Evolutionary conservation across 768 basidiomycete species (phyloP).

Genomic region (Hygrophoropsis aurantiaca): DNA sequence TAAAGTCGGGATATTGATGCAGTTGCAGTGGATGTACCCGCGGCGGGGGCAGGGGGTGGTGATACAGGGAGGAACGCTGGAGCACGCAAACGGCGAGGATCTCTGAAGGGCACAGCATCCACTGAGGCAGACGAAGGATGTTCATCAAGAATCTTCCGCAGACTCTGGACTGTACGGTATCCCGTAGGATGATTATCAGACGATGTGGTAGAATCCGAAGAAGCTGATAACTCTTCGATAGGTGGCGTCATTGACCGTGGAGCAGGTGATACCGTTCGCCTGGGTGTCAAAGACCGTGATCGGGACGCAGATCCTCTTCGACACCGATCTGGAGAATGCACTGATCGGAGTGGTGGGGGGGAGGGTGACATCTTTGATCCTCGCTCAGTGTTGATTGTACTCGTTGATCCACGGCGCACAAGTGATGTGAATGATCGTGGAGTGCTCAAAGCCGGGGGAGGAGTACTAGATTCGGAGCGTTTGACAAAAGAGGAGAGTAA

Average conservation of each 20-base stretch:
- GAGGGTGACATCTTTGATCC: constrained; percentile 11
- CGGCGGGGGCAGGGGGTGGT: constrained; percentile 49
- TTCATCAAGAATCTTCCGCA: constrained; percentile 70
- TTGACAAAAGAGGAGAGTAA: constrained; percentile 60
- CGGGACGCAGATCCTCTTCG: constrained; percentile 9
- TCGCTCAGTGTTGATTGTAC: constrained; percentile 28
- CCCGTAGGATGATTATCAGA: constrained; percentile 49
- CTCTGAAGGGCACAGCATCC: constrained; percentile 13
- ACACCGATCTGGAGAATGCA: constrained; percentile 13
- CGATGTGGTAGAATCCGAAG: constrained; percentile 54
- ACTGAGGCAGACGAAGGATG: constrained; percentile 35
- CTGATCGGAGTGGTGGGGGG: constrained; percentile 11
- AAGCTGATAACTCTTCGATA: constrained; percentile 51
- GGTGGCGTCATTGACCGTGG: constrained; percentile 54
- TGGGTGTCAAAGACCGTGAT: constrained; percentile 33
- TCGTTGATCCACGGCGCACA: constrained; percentile 33
- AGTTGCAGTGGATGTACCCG: constrained; percentile 73
- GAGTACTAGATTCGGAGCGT: constrained; percentile 28
- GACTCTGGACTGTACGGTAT: constrained; percentile 61
- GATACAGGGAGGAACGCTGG: constrained; percentile 36
- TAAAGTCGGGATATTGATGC: constrained; percentile 78
- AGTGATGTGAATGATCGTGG: constrained; percentile 30
- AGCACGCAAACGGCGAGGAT: constrained; percentile 12
- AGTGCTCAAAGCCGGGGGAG: constrained; percentile 15
- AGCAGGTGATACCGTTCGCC: constrained; percentile 15